Conservation (phyloP, 2,329 filamentous ascomycete species). For the Fusarium newnesense region DNA sequence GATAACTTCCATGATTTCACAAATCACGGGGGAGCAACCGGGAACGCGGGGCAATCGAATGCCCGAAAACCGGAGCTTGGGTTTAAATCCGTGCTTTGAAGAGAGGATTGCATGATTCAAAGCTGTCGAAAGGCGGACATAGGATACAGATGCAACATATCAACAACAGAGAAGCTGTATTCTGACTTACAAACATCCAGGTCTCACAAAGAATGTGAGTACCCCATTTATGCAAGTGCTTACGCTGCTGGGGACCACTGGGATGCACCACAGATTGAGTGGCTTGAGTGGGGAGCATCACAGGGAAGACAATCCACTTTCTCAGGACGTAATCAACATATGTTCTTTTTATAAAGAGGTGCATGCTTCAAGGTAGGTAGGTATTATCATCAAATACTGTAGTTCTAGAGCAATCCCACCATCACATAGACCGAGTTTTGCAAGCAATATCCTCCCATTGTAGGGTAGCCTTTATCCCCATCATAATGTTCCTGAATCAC, state of each 20-base stretch:
- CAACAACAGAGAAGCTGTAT: background rate
- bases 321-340: background rate
- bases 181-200: background rate
- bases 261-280: background rate
- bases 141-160: background rate
- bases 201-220: constrained; percentile 1
- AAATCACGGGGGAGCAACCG: constrained; percentile 9
- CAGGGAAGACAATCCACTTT: background rate
- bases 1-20: constrained; percentile 1
- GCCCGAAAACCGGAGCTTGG: constrained; percentile 1
- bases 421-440: background rate
- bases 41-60: constrained; percentile 28
- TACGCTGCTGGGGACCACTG: background rate
- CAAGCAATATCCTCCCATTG: background rate
- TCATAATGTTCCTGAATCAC: background rate
- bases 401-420: background rate
- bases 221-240: constrained; percentile 20
- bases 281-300: background rate
- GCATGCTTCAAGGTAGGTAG: background rate
- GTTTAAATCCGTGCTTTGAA: background rate
- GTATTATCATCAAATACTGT: background rate
- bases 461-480: background rate
- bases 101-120: background rate
- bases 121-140: background rate
- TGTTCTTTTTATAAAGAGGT: background rate